Base-by-base conservation (phyloP, 768 basidiomycete species). In the Pisolithus orientalis region DNA sequence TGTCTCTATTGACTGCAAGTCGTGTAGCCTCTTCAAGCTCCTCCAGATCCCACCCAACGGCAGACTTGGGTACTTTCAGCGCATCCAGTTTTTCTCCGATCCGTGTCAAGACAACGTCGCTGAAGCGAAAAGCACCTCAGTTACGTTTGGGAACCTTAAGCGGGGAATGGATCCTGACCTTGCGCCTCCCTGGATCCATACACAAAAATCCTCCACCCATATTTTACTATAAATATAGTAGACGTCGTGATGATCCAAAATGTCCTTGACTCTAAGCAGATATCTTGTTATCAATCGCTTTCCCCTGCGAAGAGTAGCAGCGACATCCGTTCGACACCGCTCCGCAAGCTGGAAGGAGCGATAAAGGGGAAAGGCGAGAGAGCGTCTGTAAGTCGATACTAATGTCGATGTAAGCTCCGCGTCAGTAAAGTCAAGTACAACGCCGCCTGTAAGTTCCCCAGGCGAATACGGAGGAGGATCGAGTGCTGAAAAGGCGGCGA, bases 151-250 rank as follows among this genome's bases (percentile, higher is more conserved):
- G 45, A 42, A 27, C 14, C 25, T n/a, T 32, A 31, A 21, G 7
- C 25, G 45, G 11, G 11, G 28, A 42, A 17, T 14, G 28, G 39
- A 17, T 14, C 24, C 53, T 37, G n/a, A 91, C 90, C 76, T 80
- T n/a, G 85, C 82, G 58, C 74, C 74, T 8, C 78, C 72, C 59
- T 89, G 84, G 34, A 79, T 72, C 90, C 90, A 92, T n/a, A 83
- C 78, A 58, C 85, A 87, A 59, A 88, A 85, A 62, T 92, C 90
- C 56, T 90, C 85, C 42, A 91, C 58, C 90, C 90, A 94, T 32
- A 91, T 79, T 65, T 89, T 90, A 66, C 80, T 84, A 65, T 90
- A 93, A n/a, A 90, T 75, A 65, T 90, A 91, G 68, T 93, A 94
- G 9, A 87, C 84, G 56, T 90, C 89, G 57, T 90, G 88, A 59